Base-by-base conservation (phyloP, 805 yeast species). In the Scheffersomyces stipitis region DNA sequence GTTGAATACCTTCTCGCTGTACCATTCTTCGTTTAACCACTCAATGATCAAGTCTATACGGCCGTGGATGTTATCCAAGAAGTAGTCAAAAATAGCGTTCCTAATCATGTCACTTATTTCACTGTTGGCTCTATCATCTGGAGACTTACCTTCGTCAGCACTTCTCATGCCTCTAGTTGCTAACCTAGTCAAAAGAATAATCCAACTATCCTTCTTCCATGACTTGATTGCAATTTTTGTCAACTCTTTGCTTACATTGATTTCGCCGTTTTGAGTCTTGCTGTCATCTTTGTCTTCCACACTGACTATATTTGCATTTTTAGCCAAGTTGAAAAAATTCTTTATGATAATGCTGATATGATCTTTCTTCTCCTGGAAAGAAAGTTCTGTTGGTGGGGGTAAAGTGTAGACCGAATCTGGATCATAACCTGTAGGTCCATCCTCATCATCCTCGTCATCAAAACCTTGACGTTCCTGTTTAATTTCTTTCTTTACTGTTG, bases 21-120 rank as follows among this genome's bases (percentile, higher is more conserved):
- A 81, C 95, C 96, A 93, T 59, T 93, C 99, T 62, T 93, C 99
- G 51, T 85, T 90, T 37, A 93, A 65, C 99, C 99, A 93, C 44
- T 85, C 89, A 26, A 91, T 80, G 14, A 88, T 80, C 24, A 83
- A 62, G 40, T 86, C 95, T 9, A 90, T 72, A 24, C 91, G 69
- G 7, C 68, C 70, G 37, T 83, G 83, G 49, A 90, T 80, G 52
- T 85, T 86, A 8, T 74, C 81, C 50, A 86, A 69, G 37, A 88
- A 81, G 54, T 83, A 86, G 13, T 81, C 79, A 42, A 83, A 82
- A 8, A 93, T 64, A 15, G 87, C 77, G 15, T 75, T 78, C 48
- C 96, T 72, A 9, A 91, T 76, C 41, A 79, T 55, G 37, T 79
- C 75, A 42, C 86, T 70, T 56, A 78, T 70, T 31, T 68, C 76